A percentile compares a stretch with the other conserved stretches of the same genome.
phyloP scores from a whole-genome alignment of 169 alveolate genomes.

The Plasmodium sp. region DNA sequence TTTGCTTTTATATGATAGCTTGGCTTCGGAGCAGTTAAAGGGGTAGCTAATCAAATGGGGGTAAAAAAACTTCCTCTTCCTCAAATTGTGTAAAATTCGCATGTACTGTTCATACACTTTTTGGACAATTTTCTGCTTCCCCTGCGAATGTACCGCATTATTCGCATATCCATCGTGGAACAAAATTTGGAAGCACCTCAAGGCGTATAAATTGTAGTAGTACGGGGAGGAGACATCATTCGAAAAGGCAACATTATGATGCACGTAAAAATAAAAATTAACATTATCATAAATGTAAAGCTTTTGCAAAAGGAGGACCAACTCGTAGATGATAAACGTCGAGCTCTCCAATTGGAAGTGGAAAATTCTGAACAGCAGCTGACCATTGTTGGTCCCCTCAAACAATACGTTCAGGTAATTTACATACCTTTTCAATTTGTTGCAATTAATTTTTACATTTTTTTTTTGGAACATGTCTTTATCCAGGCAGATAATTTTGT shows the following conservation, averaged over 20 bases:
- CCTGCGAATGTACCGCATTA: constrained; percentile 2
- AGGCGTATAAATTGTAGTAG: constrained; percentile 22
- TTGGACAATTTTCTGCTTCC: neutral
- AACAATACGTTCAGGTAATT: constrained; percentile 19
- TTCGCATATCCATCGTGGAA: constrained; percentile 5
- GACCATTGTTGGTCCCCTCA: constrained; percentile 27
- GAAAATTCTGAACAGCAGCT: constrained; percentile 8
- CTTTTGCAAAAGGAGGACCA: constrained; percentile 47
- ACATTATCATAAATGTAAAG: constrained; percentile 48
- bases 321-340: constrained; percentile 26
- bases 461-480: constrained; percentile 64
- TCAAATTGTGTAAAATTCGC: constrained; percentile 8
- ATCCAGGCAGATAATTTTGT: constrained; percentile 31
- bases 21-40: constrained; percentile 31
- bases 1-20: constrained; percentile 20
- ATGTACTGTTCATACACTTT: constrained; percentile 11
- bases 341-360: constrained; percentile 15
- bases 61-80: constrained; percentile 4
- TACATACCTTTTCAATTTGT: constrained; percentile 41
- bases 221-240: constrained; percentile 22
- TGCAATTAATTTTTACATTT: constrained; percentile 42
- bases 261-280: constrained; percentile 37
- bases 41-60: constrained; percentile 14
- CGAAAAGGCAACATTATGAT: constrained; percentile 35
- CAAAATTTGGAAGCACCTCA: constrained; percentile 56